A percentile compares a stretch with the other conserved stretches of the same genome.
Conservation (phyloP, 306 rosid genomes). For the Quercus parvula region DNA sequence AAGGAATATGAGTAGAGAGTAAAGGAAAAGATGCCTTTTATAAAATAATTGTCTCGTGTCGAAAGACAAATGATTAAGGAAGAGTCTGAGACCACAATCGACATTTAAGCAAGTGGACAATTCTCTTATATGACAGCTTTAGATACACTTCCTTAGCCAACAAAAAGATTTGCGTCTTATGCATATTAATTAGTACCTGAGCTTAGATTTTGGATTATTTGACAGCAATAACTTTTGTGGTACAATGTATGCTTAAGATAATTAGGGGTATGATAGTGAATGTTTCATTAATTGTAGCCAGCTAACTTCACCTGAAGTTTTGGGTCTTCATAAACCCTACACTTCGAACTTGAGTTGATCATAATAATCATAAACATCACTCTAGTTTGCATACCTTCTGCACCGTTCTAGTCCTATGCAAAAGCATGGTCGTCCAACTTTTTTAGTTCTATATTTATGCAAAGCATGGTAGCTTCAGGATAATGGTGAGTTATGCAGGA, state of each 20-base stretch:
- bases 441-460: neutral
- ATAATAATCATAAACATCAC: no score
- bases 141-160: neutral
- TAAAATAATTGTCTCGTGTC: no score
- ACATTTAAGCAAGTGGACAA: neutral
- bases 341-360: no score
- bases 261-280: neutral
- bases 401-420: no score
- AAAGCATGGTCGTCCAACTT: no score
- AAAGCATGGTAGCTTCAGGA: neutral
- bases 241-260: neutral
- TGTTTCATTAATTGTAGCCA: no score
- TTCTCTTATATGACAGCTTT: neutral
- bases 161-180: neutral
- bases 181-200: neutral
- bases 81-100: neutral
- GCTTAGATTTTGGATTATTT: neutral
- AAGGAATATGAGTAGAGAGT: no score
- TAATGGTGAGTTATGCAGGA: neutral
- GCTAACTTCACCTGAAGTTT: no score
- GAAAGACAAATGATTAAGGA: neutral
- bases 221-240: neutral
- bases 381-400: no score
- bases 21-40: no score
- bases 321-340: no score